Evolutionary conservation across 768 basidiomycete genomes (phyloP), one percentile per base, ranked within the genome.

Genomic region (Macrolepiota dolichaula): DNA sequence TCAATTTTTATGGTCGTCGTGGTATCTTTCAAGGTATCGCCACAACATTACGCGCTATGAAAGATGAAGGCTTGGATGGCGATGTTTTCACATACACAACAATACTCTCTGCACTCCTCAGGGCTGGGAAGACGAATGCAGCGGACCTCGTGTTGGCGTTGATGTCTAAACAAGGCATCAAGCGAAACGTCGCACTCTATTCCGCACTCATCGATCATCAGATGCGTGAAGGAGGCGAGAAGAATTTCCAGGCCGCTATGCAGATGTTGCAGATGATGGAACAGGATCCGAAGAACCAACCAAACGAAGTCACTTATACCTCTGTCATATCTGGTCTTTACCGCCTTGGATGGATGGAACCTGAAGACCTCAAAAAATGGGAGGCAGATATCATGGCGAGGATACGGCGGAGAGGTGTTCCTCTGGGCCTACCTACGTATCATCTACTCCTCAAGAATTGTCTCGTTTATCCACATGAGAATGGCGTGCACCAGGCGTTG

Each of bases 41-140:
- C 2, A 64, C 71, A 17, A 71, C 86, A 24, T 73, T 98, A 51
- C 79, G 80, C 51, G 72, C 77, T 59, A 85, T 96, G 77, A 71
- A 77, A 25, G 69, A 76, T 13, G 78, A 74, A 1, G 79, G 79
- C 0, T 67, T 96, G 36, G 66, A 73, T 22, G 91, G 93, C 6
- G 92, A 98, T 70, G 84, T 91, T 11, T 85, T 88, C 72, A 97
- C 91, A 0, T 98, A 88, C 72, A 94, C 95, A 3, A 94, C 88
- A 12, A 80, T 98, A 35, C 84, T 98, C 17, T 84, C 88, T 25
- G 88, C 91, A 0, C 71, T 96, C 56, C 81, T 94, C 53, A 84
- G 83, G 64, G 83, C 83, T 13, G 86, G 87, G 10, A 79, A 85
- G 58, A 72, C 80, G 27, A 88, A 94, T 65, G 89, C 91, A 1